Conservation (phyloP, 2,329 filamentous ascomycete genomes). For the Cucurbitaria berberidis region DNA sequence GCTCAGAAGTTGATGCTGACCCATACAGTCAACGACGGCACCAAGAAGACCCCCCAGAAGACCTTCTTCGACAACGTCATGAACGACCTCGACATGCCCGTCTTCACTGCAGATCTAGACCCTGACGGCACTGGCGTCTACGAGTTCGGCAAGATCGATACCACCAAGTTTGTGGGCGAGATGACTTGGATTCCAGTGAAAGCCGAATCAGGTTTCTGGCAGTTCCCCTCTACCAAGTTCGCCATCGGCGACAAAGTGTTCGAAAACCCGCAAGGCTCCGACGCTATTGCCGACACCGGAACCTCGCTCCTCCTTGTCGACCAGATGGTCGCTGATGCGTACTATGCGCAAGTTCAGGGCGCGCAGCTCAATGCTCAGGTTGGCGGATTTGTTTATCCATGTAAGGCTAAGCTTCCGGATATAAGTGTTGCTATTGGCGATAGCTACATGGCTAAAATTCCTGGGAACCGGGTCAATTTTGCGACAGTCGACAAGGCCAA, state of each 20-base stretch:
- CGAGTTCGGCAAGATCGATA: slow-evolving; percentile 75
- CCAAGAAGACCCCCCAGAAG: slow-evolving; percentile 67
- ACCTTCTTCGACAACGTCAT: slow-evolving; percentile 78
- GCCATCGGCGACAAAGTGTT: slow-evolving; percentile 62
- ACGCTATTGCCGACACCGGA: slow-evolving; percentile 60
- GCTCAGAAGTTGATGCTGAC: background rate
- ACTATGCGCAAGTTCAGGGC: slow-evolving; percentile 52
- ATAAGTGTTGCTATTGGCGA: slow-evolving; percentile 63
- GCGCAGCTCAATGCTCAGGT: slow-evolving; percentile 45
- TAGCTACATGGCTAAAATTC: slow-evolving; percentile 62
- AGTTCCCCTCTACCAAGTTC: slow-evolving; percentile 65
- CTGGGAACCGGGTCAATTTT: slow-evolving; percentile 54
- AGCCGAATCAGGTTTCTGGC: slow-evolving; percentile 70
- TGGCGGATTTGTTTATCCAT: slow-evolving; percentile 55
- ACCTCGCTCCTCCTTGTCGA: slow-evolving; percentile 69
- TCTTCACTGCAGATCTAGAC: slow-evolving; percentile 75
- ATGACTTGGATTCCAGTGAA: slow-evolving; percentile 69
- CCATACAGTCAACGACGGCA: slow-evolving; percentile 44
- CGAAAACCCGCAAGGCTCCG: slow-evolving; percentile 57
- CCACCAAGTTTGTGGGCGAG: slow-evolving; percentile 65
- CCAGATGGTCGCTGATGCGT: slow-evolving; percentile 56
- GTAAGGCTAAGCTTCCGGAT: slow-evolving; percentile 50
- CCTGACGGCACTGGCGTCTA: slow-evolving; percentile 67
- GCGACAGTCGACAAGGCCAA: slow-evolving; percentile 47
- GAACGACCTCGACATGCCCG: slow-evolving; percentile 64